These are phyloP conservation scores for Dothistroma pini DNA, from an alignment of 2,329 filamentous ascomycete species.

Conservation along the genomic window DNA sequence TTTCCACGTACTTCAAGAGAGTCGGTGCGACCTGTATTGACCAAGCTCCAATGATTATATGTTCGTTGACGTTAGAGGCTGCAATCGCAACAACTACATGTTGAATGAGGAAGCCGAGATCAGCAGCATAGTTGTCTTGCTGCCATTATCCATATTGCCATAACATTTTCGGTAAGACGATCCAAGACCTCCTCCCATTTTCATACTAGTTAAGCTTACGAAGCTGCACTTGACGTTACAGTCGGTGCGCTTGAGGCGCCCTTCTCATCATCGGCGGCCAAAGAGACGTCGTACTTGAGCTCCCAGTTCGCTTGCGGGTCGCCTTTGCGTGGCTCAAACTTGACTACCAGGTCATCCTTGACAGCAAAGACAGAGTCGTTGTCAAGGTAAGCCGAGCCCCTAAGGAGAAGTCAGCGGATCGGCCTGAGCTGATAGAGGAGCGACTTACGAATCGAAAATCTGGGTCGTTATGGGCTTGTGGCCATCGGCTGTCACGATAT, in stretches of 20 bases:
- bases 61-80: no score
- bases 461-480: conserved; percentile 72
- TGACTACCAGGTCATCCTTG: conserved; percentile 53
- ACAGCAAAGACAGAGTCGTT: conserved; percentile 17
- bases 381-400: conserved; percentile 17
- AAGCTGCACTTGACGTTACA: background rate
- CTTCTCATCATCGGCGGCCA: conserved; percentile 10
- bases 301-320: conserved; percentile 35
- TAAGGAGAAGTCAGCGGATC: background rate
- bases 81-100: no score
- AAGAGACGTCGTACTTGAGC: conserved; percentile 18
- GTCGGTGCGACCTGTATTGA: no score
- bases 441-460: conserved; percentile 58
- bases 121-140: background rate
- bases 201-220: background rate
- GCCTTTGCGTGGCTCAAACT: conserved; percentile 54
- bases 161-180: background rate
- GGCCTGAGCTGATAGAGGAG: background rate
- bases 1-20: no score
- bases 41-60: no score
- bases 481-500: conserved; percentile 42
- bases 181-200: background rate
- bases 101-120: no score
- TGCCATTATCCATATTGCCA: conserved; percentile 1
- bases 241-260: background rate